Conservation (phyloP, 352 stramenopile genomes). For the Pythium grandisporangium region DNA sequence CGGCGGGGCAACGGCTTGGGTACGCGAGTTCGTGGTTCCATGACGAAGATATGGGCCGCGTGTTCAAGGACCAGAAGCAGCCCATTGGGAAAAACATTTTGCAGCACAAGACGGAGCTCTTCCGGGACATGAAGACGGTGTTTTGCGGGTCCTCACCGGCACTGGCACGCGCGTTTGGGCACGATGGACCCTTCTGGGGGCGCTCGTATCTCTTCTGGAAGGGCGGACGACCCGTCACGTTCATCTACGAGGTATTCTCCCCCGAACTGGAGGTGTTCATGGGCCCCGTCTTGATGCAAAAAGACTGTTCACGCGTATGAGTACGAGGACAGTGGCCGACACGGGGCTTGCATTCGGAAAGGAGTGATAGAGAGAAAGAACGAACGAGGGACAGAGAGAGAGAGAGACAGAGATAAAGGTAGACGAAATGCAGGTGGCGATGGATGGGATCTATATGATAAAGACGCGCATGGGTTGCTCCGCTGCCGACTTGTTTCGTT, state of each 20-base stretch:
- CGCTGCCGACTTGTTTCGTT: conserved; percentile 9
- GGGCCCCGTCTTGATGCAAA: conserved; percentile 41
- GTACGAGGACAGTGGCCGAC: background rate
- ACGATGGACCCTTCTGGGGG: conserved; percentile 69
- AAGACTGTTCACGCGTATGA: conserved; percentile 1
- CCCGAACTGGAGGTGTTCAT: conserved; percentile 71
- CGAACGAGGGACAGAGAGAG: no score
- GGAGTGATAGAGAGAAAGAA: no score
- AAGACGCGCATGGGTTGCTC: no score
- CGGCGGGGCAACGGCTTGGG: conserved; percentile 53
- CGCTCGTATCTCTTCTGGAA: conserved; percentile 85
- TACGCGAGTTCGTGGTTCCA: conserved; percentile 79
- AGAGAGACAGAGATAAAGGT: conserved; percentile 1
- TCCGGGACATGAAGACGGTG: conserved; percentile 78
- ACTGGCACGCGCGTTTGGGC: conserved; percentile 55
- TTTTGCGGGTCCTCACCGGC: conserved; percentile 48
- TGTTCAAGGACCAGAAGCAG: conserved; percentile 75
- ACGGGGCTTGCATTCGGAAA: no score
- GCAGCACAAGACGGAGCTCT: conserved; percentile 77
- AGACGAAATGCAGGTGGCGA: conserved; percentile 1
- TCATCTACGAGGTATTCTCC: conserved; percentile 88
- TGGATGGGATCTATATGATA: no score
- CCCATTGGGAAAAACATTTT: conserved; percentile 80
- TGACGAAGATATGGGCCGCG: conserved; percentile 45
- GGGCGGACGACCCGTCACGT: conserved; percentile 59